Evolutionary conservation across 1,284 basidiomycete species (phyloP).

Genomic region (Tylopilus orsonianus): DNA sequence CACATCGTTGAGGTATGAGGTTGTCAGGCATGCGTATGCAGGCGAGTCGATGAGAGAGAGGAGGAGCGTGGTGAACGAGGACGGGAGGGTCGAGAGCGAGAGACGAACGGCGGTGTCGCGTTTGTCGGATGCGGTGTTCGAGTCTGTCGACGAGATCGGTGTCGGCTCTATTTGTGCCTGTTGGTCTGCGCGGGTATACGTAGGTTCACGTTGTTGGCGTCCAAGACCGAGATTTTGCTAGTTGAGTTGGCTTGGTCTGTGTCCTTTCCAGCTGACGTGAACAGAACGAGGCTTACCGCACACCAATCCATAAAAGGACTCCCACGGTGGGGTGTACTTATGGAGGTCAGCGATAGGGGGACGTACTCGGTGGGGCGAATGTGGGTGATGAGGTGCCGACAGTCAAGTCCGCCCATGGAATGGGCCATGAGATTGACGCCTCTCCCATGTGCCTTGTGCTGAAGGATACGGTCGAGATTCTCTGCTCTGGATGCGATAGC

Average conservation of each 20-base stretch:
- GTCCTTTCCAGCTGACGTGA: conserved; percentile 6
- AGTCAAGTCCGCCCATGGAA: conserved; percentile 97
- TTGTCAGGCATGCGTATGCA: conserved; percentile 94
- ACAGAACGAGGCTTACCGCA: conserved; percentile 49
- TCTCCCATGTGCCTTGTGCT: conserved; percentile 63
- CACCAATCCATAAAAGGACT: conserved; percentile 99
- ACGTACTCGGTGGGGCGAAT: conserved; percentile 82
- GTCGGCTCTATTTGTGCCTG: conserved; percentile 15
- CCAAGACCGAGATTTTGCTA: conserved; percentile 89
- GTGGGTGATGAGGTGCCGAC: conserved; percentile 86
- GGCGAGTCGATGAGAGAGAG: conserved; percentile 95
- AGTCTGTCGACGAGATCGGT: conserved; percentile 4
- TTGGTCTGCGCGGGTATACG: conserved; percentile 4
- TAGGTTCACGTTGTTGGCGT: conserved; percentile 44
- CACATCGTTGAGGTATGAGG: conserved; percentile 76
- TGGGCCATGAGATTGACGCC: conserved; percentile 94
- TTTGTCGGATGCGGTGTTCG: conserved; percentile 31
- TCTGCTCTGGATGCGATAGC: conserved; percentile 86
- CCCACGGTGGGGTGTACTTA: conserved; percentile 94
- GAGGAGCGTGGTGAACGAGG: conserved; percentile 83
- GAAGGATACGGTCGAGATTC: conserved; percentile 75
- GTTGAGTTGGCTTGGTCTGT: conserved; percentile 16
- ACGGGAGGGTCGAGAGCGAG: conserved; percentile 62
- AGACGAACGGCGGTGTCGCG: conserved; percentile 35
- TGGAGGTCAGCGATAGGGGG: conserved; percentile 86